Evolutionary conservation across 2,329 filamentous ascomycete species (phyloP), one percentile per base, ranked within the genome.

Genomic region (Magnaporthiopsis rhizophila): DNA sequence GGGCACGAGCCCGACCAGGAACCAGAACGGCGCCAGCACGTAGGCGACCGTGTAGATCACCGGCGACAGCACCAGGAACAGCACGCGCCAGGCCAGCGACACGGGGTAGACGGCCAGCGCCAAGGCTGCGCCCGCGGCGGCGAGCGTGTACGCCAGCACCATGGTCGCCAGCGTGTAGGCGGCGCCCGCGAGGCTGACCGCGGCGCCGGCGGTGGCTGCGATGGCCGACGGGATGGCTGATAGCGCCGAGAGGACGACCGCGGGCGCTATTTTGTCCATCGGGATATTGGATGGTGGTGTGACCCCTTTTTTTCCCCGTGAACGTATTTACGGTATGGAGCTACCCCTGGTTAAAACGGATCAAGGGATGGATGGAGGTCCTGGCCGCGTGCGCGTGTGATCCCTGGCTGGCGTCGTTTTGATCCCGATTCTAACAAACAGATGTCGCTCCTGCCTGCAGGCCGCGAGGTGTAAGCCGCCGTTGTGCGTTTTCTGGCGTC

Each of bases 1-100:
- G 1, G 61, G 58, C n/a, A 68, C 70, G 34, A 80, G 70, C 45
- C 72, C 72, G 8, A 67, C 65, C 1, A 78, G 26, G 60, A 76
- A 74, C 6, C 69, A 28, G 1, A 72, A 3, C 1, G 70, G 70
- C 12, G 67, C 45, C 4, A 67, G 21, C 6, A 45, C 59, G 62
- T 72, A 77, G 0, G 72, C 71, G 3, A 74, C 62, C 18, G 77
- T 66, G 59, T 76, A 74, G 11, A 77, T 66, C 26, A 72, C 69
- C 2, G 78, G 78, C n/a, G 76, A 73, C 38, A 78, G 70, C 3
- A 79, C 28, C 9, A 74, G 67, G 38, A 73, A 71, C 21, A 77
- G 36, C 5, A 74, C 30, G 36, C 67, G 66, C 34, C 68, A 59
- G 3, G 65, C 66, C 5, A 64, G 50, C 1, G 59, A 21, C 28